Conservation (phyloP, 2,329 filamentous ascomycete genomes). For the Aspergillus pseudoterreus region DNA sequence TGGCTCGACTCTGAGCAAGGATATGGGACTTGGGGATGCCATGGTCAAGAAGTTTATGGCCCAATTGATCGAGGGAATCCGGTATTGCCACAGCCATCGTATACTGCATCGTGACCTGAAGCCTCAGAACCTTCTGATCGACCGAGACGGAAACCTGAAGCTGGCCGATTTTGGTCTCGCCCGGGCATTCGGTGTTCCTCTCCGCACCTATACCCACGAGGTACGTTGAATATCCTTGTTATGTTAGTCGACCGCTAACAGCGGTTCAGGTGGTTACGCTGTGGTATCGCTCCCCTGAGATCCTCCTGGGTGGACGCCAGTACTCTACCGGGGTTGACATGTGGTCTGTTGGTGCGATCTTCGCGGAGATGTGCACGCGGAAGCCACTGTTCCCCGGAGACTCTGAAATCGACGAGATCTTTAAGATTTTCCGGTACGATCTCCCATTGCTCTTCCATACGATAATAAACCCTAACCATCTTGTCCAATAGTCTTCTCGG, state of each 20-base stretch:
- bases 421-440: constrained; percentile 83
- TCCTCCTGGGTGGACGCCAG: constrained; percentile 82
- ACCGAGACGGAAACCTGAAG: constrained; percentile 83
- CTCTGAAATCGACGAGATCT: constrained; percentile 90
- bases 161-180: constrained; percentile 87
- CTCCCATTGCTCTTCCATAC: background rate
- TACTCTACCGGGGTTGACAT: constrained; percentile 94
- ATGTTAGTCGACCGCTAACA: constrained; percentile 5
- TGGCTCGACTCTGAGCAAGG: constrained; percentile 62
- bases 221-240: constrained; percentile 33
- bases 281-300: constrained; percentile 90
- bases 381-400: constrained; percentile 91
- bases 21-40: constrained; percentile 68
- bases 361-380: constrained; percentile 92
- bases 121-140: constrained; percentile 84
- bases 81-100: constrained; percentile 85
- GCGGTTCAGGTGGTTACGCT: constrained; percentile 70
- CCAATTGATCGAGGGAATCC: constrained; percentile 77
- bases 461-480: constrained; percentile 18
- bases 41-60: constrained; percentile 94
- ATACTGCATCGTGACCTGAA: constrained; percentile 86
- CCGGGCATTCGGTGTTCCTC: constrained; percentile 83
- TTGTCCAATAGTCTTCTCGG: constrained; percentile 62
- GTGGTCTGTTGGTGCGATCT: constrained; percentile 94
- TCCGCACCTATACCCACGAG: constrained; percentile 91